Evolutionary conservation across 805 yeast species (phyloP), one percentile per base, ranked within the genome.

Genomic region (Candida manassasensis): DNA sequence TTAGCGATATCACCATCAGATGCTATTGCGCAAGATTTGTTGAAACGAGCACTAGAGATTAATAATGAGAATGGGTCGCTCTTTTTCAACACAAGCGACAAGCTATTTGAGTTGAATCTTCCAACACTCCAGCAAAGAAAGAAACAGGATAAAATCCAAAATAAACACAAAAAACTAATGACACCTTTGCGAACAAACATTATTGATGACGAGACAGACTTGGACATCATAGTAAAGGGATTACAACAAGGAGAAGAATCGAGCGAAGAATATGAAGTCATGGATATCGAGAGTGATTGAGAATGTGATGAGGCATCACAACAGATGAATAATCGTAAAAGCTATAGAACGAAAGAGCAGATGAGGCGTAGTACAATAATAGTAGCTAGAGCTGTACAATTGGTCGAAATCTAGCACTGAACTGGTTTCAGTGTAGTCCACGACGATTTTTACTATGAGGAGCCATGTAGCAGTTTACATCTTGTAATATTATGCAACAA

Each of bases 21-120:
- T 53, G 83, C 90, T 0, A 82, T 88, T 12, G 93, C 97, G 0
- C 67, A 77, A 8, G 97, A 90, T 49, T 59, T 93, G 30, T 63
- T 93, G 40, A 77, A 77, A 44, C 73, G 94, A 43, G 96, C 97
- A 3, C 61, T 83, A 33, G 88, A 81, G 41, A 64, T 72, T 19
- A 82, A 81, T 53, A 46, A 59, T 38, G 42, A 42, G 17, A 38
- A 45, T n/a, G 43, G 47, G 21, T 41, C 37, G 3, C 25, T 31
- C 22, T 66, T 67, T 41, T 47, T 59, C 40, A 50, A 43, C 19
- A 43, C 60, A 1, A 53, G 39, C 12, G 42, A 50, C 6, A 45
- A 43, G 17, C 32, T 51, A 4, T 42, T 59, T 15, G 24, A 26
- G 19, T n/a, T 18, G 28, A 19, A 36, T 27, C 9, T 25, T 3